phyloP scores from a whole-genome alignment of 2,329 filamentous ascomycete species.

The Colletotrichum shisoi region DNA sequence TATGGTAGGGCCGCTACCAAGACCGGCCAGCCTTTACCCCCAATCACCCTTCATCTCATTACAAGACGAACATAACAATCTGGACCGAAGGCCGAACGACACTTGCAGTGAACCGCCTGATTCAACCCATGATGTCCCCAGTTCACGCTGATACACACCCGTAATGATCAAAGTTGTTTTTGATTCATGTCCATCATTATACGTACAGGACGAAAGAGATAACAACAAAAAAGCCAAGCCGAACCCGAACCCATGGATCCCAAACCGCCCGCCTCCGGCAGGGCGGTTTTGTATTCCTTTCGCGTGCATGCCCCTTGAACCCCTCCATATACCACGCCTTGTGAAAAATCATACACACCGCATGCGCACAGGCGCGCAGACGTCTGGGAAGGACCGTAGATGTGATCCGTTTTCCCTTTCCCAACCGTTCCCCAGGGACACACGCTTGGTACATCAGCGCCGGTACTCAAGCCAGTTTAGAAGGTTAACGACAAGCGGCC shows the following conservation, averaged over 20 bases:
- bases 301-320: slow-evolving; percentile 22
- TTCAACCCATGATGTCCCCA: not conserved
- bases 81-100: too few species aligned
- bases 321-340: slow-evolving; percentile 28
- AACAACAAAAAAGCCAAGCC: slow-evolving; percentile 21
- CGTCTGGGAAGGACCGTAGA: slow-evolving; percentile 21
- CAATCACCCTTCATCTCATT: too few species aligned
- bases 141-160: not conserved
- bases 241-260: slow-evolving; percentile 29
- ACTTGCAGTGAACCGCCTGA: too few species aligned
- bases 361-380: slow-evolving; percentile 13
- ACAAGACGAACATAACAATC: not conserved
- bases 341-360: slow-evolving; percentile 37
- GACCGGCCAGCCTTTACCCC: too few species aligned
- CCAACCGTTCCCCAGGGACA: slow-evolving; percentile 1
- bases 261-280: slow-evolving; percentile 17
- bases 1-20: too few species aligned
- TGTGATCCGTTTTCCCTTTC: slow-evolving; percentile 11
- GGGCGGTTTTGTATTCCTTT: slow-evolving; percentile 33
- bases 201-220: slow-evolving; percentile 34
- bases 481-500: slow-evolving; percentile 16
- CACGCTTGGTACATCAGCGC: slow-evolving; percentile 9
- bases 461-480: slow-evolving; percentile 1
- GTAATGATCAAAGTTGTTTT: slow-evolving; percentile 27
- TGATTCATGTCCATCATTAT: slow-evolving; percentile 41